Evolutionary conservation across 768 basidiomycete genomes (phyloP).

Genomic region (Mycena kentingensis): DNA sequence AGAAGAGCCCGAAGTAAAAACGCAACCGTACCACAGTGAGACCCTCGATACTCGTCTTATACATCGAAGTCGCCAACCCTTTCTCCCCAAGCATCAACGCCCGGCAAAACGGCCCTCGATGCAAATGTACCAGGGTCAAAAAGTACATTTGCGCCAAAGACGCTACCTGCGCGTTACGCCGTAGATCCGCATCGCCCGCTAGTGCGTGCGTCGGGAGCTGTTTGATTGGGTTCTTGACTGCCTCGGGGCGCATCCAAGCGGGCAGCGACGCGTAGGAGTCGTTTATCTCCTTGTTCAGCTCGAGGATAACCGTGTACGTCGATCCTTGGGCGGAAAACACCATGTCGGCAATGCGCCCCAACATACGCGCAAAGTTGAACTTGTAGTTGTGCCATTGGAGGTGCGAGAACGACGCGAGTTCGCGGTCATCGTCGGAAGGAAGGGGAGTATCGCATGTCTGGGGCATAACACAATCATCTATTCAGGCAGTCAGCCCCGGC

Average conservation of each 20-base stretch:
- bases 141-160: conserved; percentile 26
- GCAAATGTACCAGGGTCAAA: conserved; percentile 23
- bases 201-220: conserved; percentile 18
- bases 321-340: conserved; percentile 24
- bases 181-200: conserved; percentile 12
- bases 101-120: conserved; percentile 27
- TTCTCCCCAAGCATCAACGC: conserved; percentile 24
- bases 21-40: conserved; percentile 15
- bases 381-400: conserved; percentile 26
- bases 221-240: conserved; percentile 24
- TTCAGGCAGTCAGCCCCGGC: not conserved
- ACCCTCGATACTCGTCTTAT: conserved; percentile 20
- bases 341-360: conserved; percentile 24
- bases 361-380: conserved; percentile 24
- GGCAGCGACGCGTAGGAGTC: conserved; percentile 22
- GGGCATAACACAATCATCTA: conserved; percentile 29
- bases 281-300: conserved; percentile 27
- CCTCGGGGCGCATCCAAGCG: conserved; percentile 24
- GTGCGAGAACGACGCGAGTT: conserved; percentile 21
- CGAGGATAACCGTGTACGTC: conserved; percentile 24
- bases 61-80: conserved; percentile 18
- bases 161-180: conserved; percentile 20
- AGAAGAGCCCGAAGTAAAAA: not conserved
- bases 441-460: conserved; percentile 27
- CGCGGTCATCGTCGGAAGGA: conserved; percentile 22